Base-by-base conservation (phyloP, 78 protist species). In the Goniomonas avonlea region DNA sequence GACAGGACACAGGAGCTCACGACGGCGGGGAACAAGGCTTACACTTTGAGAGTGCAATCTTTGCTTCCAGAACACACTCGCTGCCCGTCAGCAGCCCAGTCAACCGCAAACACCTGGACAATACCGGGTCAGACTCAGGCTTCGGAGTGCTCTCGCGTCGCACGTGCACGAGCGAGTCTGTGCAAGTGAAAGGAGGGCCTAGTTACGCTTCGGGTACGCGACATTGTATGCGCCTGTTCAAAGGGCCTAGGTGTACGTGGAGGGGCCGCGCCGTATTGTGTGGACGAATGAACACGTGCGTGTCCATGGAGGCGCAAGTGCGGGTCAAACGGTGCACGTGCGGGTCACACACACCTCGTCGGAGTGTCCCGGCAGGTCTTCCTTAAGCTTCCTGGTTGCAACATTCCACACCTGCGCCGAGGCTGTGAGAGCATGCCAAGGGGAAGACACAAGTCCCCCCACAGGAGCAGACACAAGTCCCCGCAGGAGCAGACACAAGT, bases 361-460 rank as follows among this genome's bases (percentile, higher is more conserved):
- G 0, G 92, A 88, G 81, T 97, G 99, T 31, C 99, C 99, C 9
- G 99, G 98, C 32, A 97, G 85, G 38, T 97, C 98, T 11, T 53
- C 8, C 70, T 79, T 71, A 43, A 84, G 82, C 84, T 86, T 84
- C 63, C 85, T 80, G 20, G 75, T 87, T 32, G n/a, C n/a, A n/a
- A n/a, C n/a, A n/a, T n/a, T n/a, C n/a, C n/a, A n/a, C n/a, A n/a
- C n/a, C n/a, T 78, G 50, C 13, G 50, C 50, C 25, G 50, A 45
- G 9, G 25, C 50, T 17, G 50, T 9, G 50, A 45, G 50, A 45
- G 50, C 25, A 45, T 45, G 50, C 9, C 50, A 13, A 45, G 13
- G 50, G 9, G 50, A 9, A 17, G 50, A 45, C 25, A 13, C 13
- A 13, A 75, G 9, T 13, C 35, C 34, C 34, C 43, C n/a, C n/a